Conservation (phyloP, 495 filamentous ascomycete genomes). For the Neurospora pannonica region DNA sequence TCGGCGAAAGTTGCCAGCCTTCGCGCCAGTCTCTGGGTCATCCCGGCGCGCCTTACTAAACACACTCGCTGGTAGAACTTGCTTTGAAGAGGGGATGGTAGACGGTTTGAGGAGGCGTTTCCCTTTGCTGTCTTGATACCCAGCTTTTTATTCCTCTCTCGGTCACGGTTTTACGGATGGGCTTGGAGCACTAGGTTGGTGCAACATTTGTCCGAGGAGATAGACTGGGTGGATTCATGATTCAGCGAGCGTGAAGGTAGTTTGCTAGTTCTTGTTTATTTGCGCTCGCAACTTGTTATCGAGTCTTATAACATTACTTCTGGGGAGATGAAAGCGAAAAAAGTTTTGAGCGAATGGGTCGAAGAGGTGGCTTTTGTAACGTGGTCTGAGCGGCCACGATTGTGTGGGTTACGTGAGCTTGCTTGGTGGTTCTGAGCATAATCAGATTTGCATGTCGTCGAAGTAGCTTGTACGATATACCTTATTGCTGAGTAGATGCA, state of each 20-base stretch:
- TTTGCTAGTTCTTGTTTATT: neutral
- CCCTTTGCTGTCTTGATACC: neutral
- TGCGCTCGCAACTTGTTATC: neutral
- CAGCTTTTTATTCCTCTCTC: neutral
- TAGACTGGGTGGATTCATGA: neutral
- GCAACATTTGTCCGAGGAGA: neutral
- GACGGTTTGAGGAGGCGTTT: neutral
- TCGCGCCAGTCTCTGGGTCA: neutral
- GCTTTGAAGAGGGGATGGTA: neutral
- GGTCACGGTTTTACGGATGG: neutral
- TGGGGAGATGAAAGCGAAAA: neutral
- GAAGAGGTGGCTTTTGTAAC: neutral
- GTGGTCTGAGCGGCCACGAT: neutral
- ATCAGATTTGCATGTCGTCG: neutral
- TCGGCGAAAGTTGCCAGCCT: constrained; percentile 10
- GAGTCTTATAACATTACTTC: neutral
- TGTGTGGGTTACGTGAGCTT: neutral
- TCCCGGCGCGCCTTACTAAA: neutral
- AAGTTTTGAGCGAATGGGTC: neutral
- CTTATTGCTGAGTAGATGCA: neutral
- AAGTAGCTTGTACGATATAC: neutral
- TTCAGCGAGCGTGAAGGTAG: neutral
- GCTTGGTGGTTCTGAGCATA: neutral
- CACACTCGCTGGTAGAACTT: neutral
- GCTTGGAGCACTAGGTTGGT: neutral